phyloP scores from a whole-genome alignment of 2,329 filamentous ascomycete species.

The Aspergillus pseudonomiae region DNA sequence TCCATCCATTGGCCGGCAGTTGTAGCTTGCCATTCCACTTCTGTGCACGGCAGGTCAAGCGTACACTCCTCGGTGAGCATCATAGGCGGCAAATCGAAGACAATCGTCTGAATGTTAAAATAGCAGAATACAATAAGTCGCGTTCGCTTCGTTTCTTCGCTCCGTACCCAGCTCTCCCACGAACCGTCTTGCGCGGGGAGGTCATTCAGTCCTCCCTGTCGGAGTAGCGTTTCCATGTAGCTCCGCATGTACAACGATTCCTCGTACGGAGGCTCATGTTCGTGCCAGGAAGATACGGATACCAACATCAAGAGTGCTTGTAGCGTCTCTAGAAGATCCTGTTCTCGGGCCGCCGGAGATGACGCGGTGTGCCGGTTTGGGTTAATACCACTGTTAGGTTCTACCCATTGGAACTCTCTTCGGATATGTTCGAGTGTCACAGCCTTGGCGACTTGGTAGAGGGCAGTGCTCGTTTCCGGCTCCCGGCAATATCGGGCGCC shows the following conservation, averaged over 20 bases:
- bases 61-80: conserved; percentile 36
- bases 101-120: conserved; percentile 40
- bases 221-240: conserved; percentile 32
- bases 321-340: conserved; percentile 32
- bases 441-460: conserved; percentile 36
- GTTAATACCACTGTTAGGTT: neutral
- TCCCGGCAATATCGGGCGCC: conserved; percentile 38
- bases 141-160: conserved; percentile 34
- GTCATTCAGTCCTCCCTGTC: conserved; percentile 33
- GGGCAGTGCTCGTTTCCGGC: conserved; percentile 35
- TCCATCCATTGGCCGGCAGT: conserved; percentile 28
- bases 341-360: conserved; percentile 20
- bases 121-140: conserved; percentile 40
- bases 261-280: conserved; percentile 34
- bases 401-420: conserved; percentile 28
- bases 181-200: conserved; percentile 33
- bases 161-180: conserved; percentile 37
- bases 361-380: neutral
- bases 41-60: conserved; percentile 36
- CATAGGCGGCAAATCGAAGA: conserved; percentile 36
- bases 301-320: conserved; percentile 33
- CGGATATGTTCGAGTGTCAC: conserved; percentile 37
- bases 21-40: conserved; percentile 36
- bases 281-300: conserved; percentile 36
- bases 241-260: conserved; percentile 35